phyloP scores from a whole-genome alignment of 2,329 filamentous ascomycete genomes.

The Chrysoporthe austroafricana region DNA sequence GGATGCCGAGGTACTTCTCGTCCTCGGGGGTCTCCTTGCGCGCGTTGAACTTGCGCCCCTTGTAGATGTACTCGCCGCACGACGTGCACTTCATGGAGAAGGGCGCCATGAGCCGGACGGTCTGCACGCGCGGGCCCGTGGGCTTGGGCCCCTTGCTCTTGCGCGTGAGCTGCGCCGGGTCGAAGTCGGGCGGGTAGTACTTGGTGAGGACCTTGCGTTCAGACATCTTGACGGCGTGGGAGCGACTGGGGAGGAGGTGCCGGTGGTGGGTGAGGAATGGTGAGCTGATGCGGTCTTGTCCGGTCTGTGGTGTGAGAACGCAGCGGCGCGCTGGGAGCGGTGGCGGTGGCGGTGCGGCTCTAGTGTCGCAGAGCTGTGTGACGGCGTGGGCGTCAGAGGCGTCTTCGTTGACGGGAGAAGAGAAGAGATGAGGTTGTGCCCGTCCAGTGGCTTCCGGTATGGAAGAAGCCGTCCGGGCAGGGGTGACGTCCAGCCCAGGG shows the following conservation, averaged over 20 bases:
- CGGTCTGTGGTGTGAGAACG: not conserved
- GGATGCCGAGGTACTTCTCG: constrained; percentile 85
- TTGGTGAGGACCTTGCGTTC: constrained; percentile 80
- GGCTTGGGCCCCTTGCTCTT: constrained; percentile 67
- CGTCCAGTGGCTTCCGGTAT: not conserved
- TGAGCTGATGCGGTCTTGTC: not conserved
- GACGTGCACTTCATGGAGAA: constrained; percentile 75
- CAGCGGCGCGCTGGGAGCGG: too few species aligned
- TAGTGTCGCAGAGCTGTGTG: not conserved
- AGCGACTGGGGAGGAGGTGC: not conserved
- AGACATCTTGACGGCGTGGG: constrained; percentile 61
- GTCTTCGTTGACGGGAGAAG: not conserved
- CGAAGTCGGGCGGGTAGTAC: constrained; percentile 80
- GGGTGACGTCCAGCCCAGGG: constrained; percentile 3
- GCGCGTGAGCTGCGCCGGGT: constrained; percentile 78
- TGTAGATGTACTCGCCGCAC: constrained; percentile 78
- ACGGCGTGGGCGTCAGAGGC: not conserved
- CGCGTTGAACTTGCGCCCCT: constrained; percentile 93
- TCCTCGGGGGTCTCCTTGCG: constrained; percentile 88
- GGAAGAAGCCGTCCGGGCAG: not conserved
- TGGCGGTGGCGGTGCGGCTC: not conserved
- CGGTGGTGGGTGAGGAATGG: not conserved
- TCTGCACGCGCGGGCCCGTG: constrained; percentile 78
- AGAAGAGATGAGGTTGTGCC: not conserved
- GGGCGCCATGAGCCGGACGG: constrained; percentile 87